Evolutionary conservation across 2,329 filamentous ascomycete species (phyloP), one percentile per base, ranked within the genome.

Genomic region (Ustulina deusta): DNA sequence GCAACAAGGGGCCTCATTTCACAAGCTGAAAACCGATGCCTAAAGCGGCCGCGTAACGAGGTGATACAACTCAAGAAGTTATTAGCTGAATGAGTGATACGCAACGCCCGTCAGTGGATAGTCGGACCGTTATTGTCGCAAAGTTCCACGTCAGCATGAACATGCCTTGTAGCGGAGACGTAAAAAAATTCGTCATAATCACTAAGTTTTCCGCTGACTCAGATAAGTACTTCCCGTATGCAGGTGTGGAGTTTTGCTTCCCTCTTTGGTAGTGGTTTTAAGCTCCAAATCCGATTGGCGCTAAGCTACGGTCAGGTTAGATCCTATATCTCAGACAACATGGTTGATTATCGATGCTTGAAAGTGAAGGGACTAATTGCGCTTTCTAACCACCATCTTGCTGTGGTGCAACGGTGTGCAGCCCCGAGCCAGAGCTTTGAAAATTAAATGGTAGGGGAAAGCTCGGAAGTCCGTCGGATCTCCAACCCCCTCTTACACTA

Each of bases 1-100:
- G 60, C 59, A 42, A 54, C 4, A 20, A 69, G 27, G 6, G 60
- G 36, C 11, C 9, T 27, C 61, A 69, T 67, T 9, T 4, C 34
- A 32, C 3, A n/a, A 62, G 42, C 51, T 56, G 56, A 55, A 64
- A 57, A 29, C 3, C 22, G n/a, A 27, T 15, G 7, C 17, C 48
- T 10, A 17, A 2, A 7, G 34, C 25, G 7, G 13, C 54, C 25
- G 22, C 15, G 54, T n/a, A 15, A 29, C 17, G 11, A 27, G 20
- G 22, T 54, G 34, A 20, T 22, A 55, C 29, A 17, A 15, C 27
- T 13, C n/a, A 48, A 17, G 11, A 17, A 20, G 7, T 38, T 36
- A 25, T 17, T 5, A 66, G 63, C 63, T 66, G 63, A 66, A 52
- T 3, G 36, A 51, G 27, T 34, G 49, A 32, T 29, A 32, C 7